A percentile compares a stretch with the other conserved stretches of the same genome.
phyloP scores from a whole-genome alignment of 2,329 filamentous ascomycete genomes.

The Phaeosphaeriaceae sp. region DNA sequence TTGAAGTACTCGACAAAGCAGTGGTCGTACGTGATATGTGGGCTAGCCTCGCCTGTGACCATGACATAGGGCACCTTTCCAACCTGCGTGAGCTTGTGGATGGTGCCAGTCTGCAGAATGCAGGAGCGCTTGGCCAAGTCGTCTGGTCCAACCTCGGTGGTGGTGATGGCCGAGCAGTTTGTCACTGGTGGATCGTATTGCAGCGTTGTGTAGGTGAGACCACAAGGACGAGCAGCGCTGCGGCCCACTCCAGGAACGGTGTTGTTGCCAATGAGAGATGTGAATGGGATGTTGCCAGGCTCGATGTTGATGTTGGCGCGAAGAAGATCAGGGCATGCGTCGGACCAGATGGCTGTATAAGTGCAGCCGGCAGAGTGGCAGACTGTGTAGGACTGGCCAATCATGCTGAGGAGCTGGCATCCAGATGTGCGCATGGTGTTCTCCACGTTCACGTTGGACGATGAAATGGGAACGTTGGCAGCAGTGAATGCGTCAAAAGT shows the following conservation, averaged over 20 bases:
- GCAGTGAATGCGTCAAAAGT: slow-evolving; percentile 27
- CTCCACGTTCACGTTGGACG: slow-evolving; percentile 22
- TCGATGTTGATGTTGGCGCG: slow-evolving; percentile 33
- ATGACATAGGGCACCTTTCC: slow-evolving; percentile 39
- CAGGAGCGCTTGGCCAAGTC: slow-evolving; percentile 19
- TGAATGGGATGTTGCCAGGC: slow-evolving; percentile 24
- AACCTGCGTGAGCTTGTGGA: slow-evolving; percentile 24
- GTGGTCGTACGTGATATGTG: slow-evolving; percentile 42
- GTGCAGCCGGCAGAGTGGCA: slow-evolving; percentile 29
- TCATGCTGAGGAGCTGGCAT: slow-evolving; percentile 21
- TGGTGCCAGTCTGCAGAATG: slow-evolving; percentile 21
- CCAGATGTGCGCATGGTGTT: slow-evolving; percentile 24
- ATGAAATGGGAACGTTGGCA: slow-evolving; percentile 21
- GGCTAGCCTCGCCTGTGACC: slow-evolving; percentile 39
- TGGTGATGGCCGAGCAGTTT: slow-evolving; percentile 22
- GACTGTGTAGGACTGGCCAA: slow-evolving; percentile 26
- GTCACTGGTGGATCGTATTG: slow-evolving; percentile 21
- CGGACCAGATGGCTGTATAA: slow-evolving; percentile 28
- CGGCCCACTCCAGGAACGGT: slow-evolving; percentile 11
- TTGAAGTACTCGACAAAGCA: slow-evolving; percentile 37
- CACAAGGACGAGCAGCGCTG: slow-evolving; percentile 23
- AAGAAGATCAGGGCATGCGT: slow-evolving; percentile 28
- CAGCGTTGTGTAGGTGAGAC: slow-evolving; percentile 26
- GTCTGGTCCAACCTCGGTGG: slow-evolving; percentile 17
- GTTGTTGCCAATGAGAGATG: slow-evolving; percentile 9